A percentile compares a stretch with the other conserved stretches of the same genome.
Evolutionary conservation across 2,329 filamentous ascomycete genomes (phyloP).

Genomic region (Scorias spongiosa): DNA sequence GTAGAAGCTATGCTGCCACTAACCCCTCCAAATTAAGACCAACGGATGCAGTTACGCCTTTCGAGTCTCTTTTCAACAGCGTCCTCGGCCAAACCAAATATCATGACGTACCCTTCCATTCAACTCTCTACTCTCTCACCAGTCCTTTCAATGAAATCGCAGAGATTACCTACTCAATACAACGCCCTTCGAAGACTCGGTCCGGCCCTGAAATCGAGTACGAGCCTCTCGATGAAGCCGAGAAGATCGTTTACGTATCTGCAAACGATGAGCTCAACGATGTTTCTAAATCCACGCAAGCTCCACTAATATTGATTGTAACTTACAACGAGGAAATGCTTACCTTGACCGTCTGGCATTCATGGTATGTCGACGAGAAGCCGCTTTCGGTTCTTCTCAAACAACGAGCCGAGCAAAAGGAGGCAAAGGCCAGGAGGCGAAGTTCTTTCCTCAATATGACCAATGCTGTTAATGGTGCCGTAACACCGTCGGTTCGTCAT

Average conservation of each 20-base stretch:
- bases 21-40: constrained; percentile 13
- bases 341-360: constrained; percentile 71
- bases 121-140: constrained; percentile 66
- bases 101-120: constrained; percentile 38
- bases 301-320: constrained; percentile 54
- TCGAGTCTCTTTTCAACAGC: constrained; percentile 15
- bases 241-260: constrained; percentile 76
- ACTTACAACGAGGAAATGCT: constrained; percentile 66
- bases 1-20: constrained; percentile 10
- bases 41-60: constrained; percentile 9
- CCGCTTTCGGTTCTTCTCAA: constrained; percentile 30
- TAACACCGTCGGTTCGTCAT: constrained; percentile 52
- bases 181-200: constrained; percentile 12
- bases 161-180: constrained; percentile 37
- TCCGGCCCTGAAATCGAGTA: constrained; percentile 28
- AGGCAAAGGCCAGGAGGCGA: constrained; percentile 41
- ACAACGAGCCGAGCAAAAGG: constrained; percentile 23
- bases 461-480: constrained; percentile 49
- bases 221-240: constrained; percentile 55
- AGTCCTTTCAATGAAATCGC: constrained; percentile 79
- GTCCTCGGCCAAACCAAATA: constrained; percentile 7
- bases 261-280: constrained; percentile 42
- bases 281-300: constrained; percentile 23
- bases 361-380: constrained; percentile 59
- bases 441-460: constrained; percentile 45